Evolutionary conservation across 2,329 filamentous ascomycete genomes (phyloP).

Genomic region (Penicillium sp.): DNA sequence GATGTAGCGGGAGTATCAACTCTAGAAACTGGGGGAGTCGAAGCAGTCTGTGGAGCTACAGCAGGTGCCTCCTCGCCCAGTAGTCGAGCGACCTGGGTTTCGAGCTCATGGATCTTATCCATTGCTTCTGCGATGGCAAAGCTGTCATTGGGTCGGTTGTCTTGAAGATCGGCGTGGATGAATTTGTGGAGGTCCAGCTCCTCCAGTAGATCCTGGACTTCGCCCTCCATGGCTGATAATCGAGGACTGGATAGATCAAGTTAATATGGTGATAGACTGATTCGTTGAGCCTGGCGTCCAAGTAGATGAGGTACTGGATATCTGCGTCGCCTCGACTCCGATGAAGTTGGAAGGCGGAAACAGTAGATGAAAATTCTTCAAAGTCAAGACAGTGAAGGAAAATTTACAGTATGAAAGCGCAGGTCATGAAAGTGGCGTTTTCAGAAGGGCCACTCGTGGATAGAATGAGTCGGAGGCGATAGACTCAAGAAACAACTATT

Average conservation of each 20-base stretch:
- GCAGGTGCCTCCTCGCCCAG: constrained; percentile 5
- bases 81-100: constrained; percentile 25
- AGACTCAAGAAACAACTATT: not conserved
- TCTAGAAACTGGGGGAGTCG: not conserved
- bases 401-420: not conserved
- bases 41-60: not conserved
- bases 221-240: constrained; percentile 22
- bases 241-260: not conserved
- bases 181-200: constrained; percentile 33
- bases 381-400: not conserved
- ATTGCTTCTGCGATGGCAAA: constrained; percentile 27
- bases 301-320: not conserved
- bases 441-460: not conserved
- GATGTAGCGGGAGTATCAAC: not conserved
- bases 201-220: constrained; percentile 32
- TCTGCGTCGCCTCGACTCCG: not conserved
- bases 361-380: too few species aligned
- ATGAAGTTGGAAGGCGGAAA: not conserved
- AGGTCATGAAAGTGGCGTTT: not conserved
- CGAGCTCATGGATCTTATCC: constrained; percentile 22
- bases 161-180: constrained; percentile 31
- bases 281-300: not conserved
- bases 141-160: constrained; percentile 25
- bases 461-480: not conserved
- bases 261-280: not conserved